Evolutionary conservation across 2,329 filamentous ascomycete genomes (phyloP), one percentile per base, ranked within the genome.

Genomic region (Penicillium sumatraense): DNA sequence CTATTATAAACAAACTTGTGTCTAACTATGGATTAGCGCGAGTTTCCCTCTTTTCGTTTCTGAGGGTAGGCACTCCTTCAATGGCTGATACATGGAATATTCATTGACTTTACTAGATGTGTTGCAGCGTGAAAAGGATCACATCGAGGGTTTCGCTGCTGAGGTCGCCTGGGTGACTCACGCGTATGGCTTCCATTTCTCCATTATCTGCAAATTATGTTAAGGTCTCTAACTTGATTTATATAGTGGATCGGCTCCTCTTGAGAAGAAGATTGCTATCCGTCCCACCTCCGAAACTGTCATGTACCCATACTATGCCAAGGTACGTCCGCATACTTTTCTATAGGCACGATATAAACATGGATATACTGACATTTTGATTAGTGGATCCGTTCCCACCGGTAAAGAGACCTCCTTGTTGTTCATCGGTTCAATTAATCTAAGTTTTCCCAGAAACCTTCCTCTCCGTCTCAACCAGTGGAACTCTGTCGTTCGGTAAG

Each of bases 1-100:
- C 21, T 3, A 20, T n/a, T 9, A 13, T 9, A 46, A 13, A 6
- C 6, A 11, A 13, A 29, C 8, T 14, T 46, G 14, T n/a, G n/a
- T n/a, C 42, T 46, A 21, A 46, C 24, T 50, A 45, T 42, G 93
- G 98, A 90, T 95, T 75, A 96, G 99, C 81, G 90, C 91, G 72
- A 96, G 91, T 75, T 99, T 99, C 77, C 95, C 95, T 57, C 89
- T 99, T 75, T 99, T 97, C 78, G 86, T 99, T 62, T 96, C 91
- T 16, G 83, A 90, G 70, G 42, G 42, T 21, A 23, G 24, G 41
- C 6, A n/a, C 18, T 5, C 16, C n/a, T 18, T 29, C 24, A 16
- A 24, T 11, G 1, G 2, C 24, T 24, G 5, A 24, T 41, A 1
- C 13, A 13, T 23, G 38, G 9, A 10, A 24, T 4, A 9, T 41